Evolutionary conservation across 2,329 filamentous ascomycete genomes (phyloP).

Genomic region (Volutella citrinella): DNA sequence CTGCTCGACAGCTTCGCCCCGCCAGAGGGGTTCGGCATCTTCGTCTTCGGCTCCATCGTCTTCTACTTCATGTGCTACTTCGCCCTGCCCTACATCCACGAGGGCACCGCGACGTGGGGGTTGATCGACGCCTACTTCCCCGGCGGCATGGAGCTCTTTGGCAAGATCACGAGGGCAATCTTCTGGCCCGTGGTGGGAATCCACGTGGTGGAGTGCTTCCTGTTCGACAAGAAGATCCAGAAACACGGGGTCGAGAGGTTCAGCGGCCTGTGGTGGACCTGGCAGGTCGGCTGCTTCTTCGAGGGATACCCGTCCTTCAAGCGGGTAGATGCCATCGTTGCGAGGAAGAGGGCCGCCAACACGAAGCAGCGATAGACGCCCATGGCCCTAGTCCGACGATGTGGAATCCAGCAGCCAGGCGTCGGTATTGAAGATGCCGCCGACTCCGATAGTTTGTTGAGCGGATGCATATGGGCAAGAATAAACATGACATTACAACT

Average conservation of each 20-base stretch:
- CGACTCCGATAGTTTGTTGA: too few species aligned
- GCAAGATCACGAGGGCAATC: conserved; percentile 57
- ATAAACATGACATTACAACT: too few species aligned
- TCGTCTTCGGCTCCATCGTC: conserved; percentile 52
- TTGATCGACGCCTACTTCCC: conserved; percentile 51
- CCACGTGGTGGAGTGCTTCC: conserved; percentile 62
- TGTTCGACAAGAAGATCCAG: conserved; percentile 46
- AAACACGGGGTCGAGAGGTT: conserved; percentile 47
- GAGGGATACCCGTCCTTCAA: conserved; percentile 51
- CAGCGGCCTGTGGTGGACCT: conserved; percentile 50
- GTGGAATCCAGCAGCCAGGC: too few species aligned
- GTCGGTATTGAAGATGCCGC: too few species aligned
- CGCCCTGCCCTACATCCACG: conserved; percentile 45
- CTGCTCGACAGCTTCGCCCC: conserved; percentile 38
- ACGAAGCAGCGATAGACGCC: too few species aligned
- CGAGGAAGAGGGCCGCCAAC: too few species aligned
- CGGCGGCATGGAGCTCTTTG: conserved; percentile 55
- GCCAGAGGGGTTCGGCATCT: conserved; percentile 43
- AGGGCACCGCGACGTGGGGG: conserved; percentile 48
- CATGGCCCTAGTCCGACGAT: too few species aligned
- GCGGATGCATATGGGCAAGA: too few species aligned
- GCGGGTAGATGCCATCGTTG: conserved; percentile 50
- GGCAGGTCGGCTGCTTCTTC: conserved; percentile 50
- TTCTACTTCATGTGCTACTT: conserved; percentile 54
- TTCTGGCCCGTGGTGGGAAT: conserved; percentile 58